Conservation (phyloP, 2,329 filamentous ascomycete genomes). For the Colletotrichum simmondsii region DNA sequence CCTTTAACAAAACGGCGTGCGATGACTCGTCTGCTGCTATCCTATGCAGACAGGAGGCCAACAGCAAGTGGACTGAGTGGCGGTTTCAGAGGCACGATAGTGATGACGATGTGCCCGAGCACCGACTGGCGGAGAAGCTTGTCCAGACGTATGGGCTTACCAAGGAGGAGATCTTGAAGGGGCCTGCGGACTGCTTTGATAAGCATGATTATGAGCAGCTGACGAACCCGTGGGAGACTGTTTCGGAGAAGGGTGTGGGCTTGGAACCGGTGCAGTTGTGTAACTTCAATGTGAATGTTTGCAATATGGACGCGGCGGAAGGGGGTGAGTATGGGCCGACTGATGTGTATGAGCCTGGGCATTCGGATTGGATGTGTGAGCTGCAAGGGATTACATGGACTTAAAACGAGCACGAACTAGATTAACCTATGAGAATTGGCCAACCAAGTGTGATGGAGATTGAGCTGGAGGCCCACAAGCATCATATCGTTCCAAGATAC, state of each 20-base stretch:
- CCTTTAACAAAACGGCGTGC: not conserved
- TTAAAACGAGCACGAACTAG: too few species aligned
- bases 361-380: not conserved
- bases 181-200: not conserved
- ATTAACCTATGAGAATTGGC: too few species aligned
- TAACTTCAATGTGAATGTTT: conserved; percentile 7
- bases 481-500: too few species aligned
- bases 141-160: not conserved
- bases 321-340: not conserved
- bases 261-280: not conserved
- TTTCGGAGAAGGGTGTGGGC: not conserved
- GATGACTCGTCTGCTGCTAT: not conserved
- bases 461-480: too few species aligned
- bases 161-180: conserved; percentile 2
- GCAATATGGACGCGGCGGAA: conserved; percentile 4
- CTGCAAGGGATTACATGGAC: not conserved
- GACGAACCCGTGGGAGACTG: conserved; percentile 1
- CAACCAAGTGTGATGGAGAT: too few species aligned
- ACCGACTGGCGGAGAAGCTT: not conserved
- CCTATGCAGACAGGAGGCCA: not conserved
- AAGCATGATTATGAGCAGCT: conserved; percentile 4
- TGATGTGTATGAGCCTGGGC: not conserved
- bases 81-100: not conserved
- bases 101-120: not conserved
- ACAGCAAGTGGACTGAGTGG: not conserved